Conservation (phyloP, 352 stramenopile species). For the Elongisporangium prolatum region DNA sequence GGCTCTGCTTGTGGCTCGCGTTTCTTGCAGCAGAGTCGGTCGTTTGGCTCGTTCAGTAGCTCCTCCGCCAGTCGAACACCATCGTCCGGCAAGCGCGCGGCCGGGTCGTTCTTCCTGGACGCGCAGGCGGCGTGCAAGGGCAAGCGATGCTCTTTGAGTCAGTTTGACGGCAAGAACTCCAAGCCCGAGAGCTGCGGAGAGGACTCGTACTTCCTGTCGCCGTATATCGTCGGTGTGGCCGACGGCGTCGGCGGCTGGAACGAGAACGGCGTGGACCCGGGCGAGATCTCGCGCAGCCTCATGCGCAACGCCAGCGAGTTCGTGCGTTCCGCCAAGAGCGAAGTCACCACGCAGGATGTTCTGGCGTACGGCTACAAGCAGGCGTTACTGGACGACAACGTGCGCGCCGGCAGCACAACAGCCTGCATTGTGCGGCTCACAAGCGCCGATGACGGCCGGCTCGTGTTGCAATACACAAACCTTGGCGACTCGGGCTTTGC, state of each 20-base stretch:
- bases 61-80: neutral
- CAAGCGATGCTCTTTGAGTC: slow-evolving; percentile 47
- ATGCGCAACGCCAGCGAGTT: slow-evolving; percentile 65
- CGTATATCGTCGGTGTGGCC: slow-evolving; percentile 57
- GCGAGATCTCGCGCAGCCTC: slow-evolving; percentile 67
- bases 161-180: slow-evolving; percentile 21
- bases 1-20: neutral
- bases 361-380: slow-evolving; percentile 55
- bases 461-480: slow-evolving; percentile 75
- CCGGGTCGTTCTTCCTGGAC: slow-evolving; percentile 61
- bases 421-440: slow-evolving; percentile 71
- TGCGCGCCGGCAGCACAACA: slow-evolving; percentile 76
- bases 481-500: slow-evolving; percentile 75
- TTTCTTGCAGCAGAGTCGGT: neutral
- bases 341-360: slow-evolving; percentile 46
- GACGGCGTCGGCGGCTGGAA: slow-evolving; percentile 80
- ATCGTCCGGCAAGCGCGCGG: neutral
- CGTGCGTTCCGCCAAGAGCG: slow-evolving; percentile 28
- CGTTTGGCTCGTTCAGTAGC: neutral
- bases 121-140: slow-evolving; percentile 66
- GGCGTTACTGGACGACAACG: slow-evolving; percentile 50
- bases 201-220: slow-evolving; percentile 73
- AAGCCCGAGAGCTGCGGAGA: slow-evolving; percentile 58
- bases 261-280: slow-evolving; percentile 74
- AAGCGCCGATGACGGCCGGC: slow-evolving; percentile 29